Conservation (phyloP, 257 asterid species). For the Nicotiana knightiana region DNA sequence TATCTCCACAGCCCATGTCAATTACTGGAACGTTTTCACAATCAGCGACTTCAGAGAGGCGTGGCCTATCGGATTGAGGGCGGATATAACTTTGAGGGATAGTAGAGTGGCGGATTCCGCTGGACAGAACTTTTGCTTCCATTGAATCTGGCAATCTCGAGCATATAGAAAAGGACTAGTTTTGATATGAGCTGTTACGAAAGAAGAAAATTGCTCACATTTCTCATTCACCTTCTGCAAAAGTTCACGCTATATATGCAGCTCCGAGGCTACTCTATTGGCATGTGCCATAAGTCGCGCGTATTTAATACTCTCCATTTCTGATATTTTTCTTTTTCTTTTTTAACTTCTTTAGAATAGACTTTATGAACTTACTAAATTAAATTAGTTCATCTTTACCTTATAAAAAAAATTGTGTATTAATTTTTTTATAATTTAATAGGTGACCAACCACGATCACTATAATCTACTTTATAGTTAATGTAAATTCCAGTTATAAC, state of each 20-base stretch:
- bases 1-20: constrained; percentile 43
- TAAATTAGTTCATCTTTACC: no score
- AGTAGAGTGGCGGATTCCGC: constrained; percentile 38
- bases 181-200: not conserved
- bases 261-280: no score
- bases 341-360: no score
- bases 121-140: constrained; percentile 55
- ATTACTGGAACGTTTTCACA: constrained; percentile 60
- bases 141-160: constrained; percentile 5
- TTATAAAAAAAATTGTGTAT: no score
- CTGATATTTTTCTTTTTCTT: no score
- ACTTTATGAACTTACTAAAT: no score
- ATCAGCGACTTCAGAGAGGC: constrained; percentile 33
- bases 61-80: constrained; percentile 67
- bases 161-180: not conserved
- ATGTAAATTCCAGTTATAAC: not conserved
- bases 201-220: not conserved
- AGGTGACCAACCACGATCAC: not conserved
- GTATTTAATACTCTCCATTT: not conserved
- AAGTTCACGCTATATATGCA: not conserved
- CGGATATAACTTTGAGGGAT: constrained; percentile 71
- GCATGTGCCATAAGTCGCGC: not conserved
- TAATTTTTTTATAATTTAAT: not conserved
- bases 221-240: not conserved
- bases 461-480: not conserved